These are phyloP conservation scores for Osmanthus fragrans DNA, from an alignment of 257 asterid genomes.

Conservation along the genomic window DNA sequence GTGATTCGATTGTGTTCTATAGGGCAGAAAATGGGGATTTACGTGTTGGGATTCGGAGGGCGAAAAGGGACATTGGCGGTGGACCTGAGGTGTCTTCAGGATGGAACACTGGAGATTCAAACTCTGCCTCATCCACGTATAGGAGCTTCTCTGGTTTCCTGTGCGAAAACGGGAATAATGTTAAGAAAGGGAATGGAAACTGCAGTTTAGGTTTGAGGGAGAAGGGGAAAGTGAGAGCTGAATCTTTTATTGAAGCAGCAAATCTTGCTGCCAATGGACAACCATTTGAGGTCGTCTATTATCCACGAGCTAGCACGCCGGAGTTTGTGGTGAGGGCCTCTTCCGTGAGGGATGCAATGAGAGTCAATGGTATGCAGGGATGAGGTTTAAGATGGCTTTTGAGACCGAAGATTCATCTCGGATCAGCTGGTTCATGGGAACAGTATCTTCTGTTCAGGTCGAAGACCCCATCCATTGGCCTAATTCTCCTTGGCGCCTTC, in stretches of 20 bases:
- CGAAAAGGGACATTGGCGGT: conserved; percentile 58
- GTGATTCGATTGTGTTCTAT: conserved; percentile 75
- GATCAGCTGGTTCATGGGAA: conserved; percentile 89
- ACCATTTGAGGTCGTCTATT: conserved; percentile 66
- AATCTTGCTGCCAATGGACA: conserved; percentile 51
- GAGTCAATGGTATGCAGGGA: conserved; percentile 70
- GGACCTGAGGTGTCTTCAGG: conserved; percentile 57
- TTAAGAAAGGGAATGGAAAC: conserved; percentile 32
- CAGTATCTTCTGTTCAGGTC: conserved; percentile 60
- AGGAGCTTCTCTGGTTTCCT: conserved; percentile 39
- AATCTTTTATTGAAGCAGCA: conserved; percentile 58
- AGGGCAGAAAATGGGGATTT: conserved; percentile 79
- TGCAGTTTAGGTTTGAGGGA: conserved; percentile 34
- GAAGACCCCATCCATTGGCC: conserved; percentile 75
- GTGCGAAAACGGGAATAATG: conserved; percentile 37
- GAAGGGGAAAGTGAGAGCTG: conserved; percentile 45
- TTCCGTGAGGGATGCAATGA: conserved; percentile 62
- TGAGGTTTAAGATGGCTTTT: conserved; percentile 86
- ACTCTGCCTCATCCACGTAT: conserved; percentile 27
- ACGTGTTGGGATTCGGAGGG: conserved; percentile 69
- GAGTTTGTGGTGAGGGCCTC: conserved; percentile 73
- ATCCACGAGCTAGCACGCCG: conserved; percentile 73
- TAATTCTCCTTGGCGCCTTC: conserved; percentile 88
- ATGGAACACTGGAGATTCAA: conserved; percentile 52
- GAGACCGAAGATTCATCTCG: conserved; percentile 83